Base-by-base conservation (phyloP, 78 protist genomes). In the Monocercomonoides exilis region DNA sequence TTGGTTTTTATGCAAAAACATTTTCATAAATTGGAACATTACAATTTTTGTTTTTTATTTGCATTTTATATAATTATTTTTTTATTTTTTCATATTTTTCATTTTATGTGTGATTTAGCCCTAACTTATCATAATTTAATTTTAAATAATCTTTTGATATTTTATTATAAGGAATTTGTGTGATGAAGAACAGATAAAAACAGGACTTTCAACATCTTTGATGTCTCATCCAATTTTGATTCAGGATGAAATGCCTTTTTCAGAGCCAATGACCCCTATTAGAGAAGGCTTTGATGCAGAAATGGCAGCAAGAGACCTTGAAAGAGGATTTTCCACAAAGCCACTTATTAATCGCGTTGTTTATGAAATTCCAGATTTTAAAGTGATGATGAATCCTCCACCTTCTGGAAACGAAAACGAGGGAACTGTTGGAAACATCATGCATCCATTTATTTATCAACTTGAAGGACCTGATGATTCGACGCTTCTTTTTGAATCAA, bases 401-500 rank as follows among this genome's bases (percentile, higher is more conserved):
- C 11, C 21, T 54, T 54, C 70, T 29, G 38, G 38, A 29, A 21
- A 21, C 70, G 70, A 54, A 11, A 54, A 11, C 70, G 70, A 54
- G 21, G 70, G 11, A 54, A 54, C 70, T 21, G 70, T 54, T 21
- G 70, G 70, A 54, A 54, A 54, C 21, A 21, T 54, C 38, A 54
- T 54, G 70, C 21, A 54, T 54, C 70, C 70, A 21, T 54, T 29
- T 21, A 29, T 54, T 11, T 77, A 77, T 63, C 54, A 77, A 46
- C 89, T 63, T 54, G 33, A 34, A 0, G 86, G 87, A 38, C 85
- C 45, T 1, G 46, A 84, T 21, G 92, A 90, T 63, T 43, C 2
- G 46, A 88, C 93, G 32, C 94, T 93, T 35, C n/a, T 41, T 1
- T 93, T 93, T 81, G 92, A 90, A 84, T 81, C 91, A 2, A 77